Evolutionary conservation across 73 alveolate species (phyloP), one percentile per base, ranked within the genome.

Genomic region (Stentor coeruleus): DNA sequence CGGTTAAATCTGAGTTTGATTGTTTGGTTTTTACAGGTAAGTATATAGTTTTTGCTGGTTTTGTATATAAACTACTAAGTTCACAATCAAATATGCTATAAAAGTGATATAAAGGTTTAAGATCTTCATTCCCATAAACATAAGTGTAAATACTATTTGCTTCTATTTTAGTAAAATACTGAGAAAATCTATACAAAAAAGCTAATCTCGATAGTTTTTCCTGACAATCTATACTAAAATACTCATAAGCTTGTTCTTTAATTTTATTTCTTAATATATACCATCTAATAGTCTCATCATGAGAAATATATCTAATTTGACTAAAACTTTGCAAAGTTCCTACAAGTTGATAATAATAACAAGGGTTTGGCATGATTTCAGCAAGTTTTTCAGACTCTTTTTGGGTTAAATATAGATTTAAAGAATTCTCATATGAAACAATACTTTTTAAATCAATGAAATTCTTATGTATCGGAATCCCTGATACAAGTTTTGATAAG

Each of bases 51-150:
- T 66, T 20, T 1, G 1, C 15, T 66, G n/a, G n/a, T 66, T 20
- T 66, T 15, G n/a, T 66, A 1, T 40, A 20, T 26, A 20, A 20
- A 1, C 1, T 26, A 66, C 42, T 66, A 66, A 20, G 15, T 33
- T 14, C 79, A 66, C 39, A 20, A 66, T 66, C 79, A 66, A 66
- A 66, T 28, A 20, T 20, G 33, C 49, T 66, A 66, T 28, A 66
- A 66, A 66, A 66, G n/a, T 66, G 79, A 66, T 66, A 66, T 28
- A 33, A 37, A 1, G 79, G 79, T 2, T 31, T 66, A 2, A 28
- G n/a, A 26, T 66, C 79, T 33, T 66, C 37, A 66, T 66, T 66
- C 39, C 79, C 79, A 66, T 26, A 59, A 11, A 49, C 66, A 49
- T 11, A 49, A 6, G 6, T 6, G 20, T 49, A 49, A 49, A 49